Evolutionary conservation across 768 basidiomycete genomes (phyloP), one percentile per base, ranked within the genome.

Genomic region (Mycena alexandri): DNA sequence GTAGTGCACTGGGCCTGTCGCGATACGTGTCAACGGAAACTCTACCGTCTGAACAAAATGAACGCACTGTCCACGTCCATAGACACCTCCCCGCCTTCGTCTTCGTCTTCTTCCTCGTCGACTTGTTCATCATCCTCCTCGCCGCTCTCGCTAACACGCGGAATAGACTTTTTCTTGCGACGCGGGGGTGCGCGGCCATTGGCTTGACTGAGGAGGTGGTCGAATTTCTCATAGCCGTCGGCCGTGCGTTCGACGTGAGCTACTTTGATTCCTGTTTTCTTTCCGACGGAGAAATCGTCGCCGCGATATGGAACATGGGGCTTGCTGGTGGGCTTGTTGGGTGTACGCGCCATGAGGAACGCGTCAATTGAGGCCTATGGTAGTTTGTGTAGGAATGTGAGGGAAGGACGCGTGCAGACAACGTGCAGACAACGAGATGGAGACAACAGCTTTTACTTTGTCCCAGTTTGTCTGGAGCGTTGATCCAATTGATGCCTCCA

Each of bases 161-260:
- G 71, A 1, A 74, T 65, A 3, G 81, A 79, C 72, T 82, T 87
- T 80, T 81, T 87, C 73, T 79, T 82, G 17, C 77, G 80, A 13
- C 89, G 89, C 2, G 91, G 91, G 4, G 90, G 84, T 17, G 87
- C 82, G 52, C 48, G 47, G 34, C 17, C 29, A 77, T 93, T 91
- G 0, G 87, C 91, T 72, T 92, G 90, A 56, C 85, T 84, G 51
- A 94, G 84, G 61, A 94, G 75, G 74, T 92, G 86, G 61, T 91
- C 90, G 76, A 94, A 94, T 0, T 87, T 89, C 75, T 94, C 93
- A 75, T 92, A 93, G 36, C 92, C 93, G 75, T 93, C 93, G 24
- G 91, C 90, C 73, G 87, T 89, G 72, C 88, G 89, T 67, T 90
- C 87, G 63, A 93, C 87, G 74, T 87, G 86, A 38, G 80, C 84